These are phyloP conservation scores for Datisca glomerata DNA, from an alignment of 306 rosid genomes.

Conservation along the genomic window DNA sequence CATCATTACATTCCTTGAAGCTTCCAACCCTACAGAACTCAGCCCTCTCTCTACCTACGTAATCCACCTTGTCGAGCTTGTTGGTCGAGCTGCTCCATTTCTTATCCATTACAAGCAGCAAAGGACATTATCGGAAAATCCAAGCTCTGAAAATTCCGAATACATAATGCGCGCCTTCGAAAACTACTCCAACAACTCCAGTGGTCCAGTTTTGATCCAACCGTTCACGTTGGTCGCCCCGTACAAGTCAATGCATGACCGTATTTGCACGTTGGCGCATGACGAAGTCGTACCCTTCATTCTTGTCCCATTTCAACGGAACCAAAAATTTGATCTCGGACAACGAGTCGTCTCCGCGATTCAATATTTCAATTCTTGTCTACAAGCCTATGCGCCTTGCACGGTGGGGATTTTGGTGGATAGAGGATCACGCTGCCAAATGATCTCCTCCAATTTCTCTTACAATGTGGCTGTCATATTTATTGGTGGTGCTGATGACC, in stretches of 20 bases:
- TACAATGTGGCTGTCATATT: not conserved
- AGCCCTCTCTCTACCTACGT: conserved; percentile 27
- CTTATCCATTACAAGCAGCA: conserved; percentile 43
- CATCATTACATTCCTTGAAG: conserved; percentile 31
- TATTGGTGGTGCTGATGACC: not conserved
- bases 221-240: conserved; percentile 37
- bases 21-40: conserved; percentile 23
- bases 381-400: conserved; percentile 25
- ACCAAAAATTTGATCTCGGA: not conserved
- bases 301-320: conserved; percentile 35
- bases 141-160: conserved; percentile 7
- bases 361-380: conserved; percentile 20
- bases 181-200: conserved; percentile 30
- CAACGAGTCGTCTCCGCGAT: not conserved
- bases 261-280: conserved; percentile 18
- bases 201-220: conserved; percentile 18
- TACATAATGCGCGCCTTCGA: conserved; percentile 41
- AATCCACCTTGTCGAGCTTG: conserved; percentile 35
- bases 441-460: not conserved
- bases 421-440: not conserved
- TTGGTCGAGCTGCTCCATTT: conserved; percentile 44
- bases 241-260: conserved; percentile 40
- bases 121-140: conserved; percentile 22
- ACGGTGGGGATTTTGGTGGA: conserved; percentile 61
- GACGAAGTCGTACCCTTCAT: conserved; percentile 30